Base-by-base conservation (phyloP, 148 eudicot species). In the Oxyria digyna region DNA sequence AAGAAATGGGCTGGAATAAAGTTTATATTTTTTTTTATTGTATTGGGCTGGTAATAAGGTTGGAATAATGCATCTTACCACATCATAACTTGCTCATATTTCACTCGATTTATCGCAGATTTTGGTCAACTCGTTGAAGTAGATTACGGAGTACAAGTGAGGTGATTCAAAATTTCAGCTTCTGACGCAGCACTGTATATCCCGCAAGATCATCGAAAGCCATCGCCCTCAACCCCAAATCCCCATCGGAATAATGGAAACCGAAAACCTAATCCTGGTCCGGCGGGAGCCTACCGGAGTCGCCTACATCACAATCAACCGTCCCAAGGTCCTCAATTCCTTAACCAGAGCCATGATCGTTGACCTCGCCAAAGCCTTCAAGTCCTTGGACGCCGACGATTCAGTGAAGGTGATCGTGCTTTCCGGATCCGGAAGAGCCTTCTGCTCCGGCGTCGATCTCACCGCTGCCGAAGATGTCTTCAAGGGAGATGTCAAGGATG, bases 381-480 rank as follows among this genome's bases (percentile, higher is more conserved):
- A 80, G 73, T 18, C 77, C 32, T 74, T 94, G 18, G 82, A 78
- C 73, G 64, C 77, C 32, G 93, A 94, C 62, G 81, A 82, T 0
- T 76, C 93, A 13, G 91, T 91, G 9, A 81, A 78, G 74, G 99
- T 94, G n/a, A 80, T 91, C 3, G 74, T 94, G 31, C 74, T 94
- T 1, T 83, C 92, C 52, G 97, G 99, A 15, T 62, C 87, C 70
- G 99, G 99, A 0, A 80, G 93, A 31, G 80, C 99, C 1, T 94
- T 91, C 67, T 94, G 99, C 71, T 84, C 99, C 38, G 99, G 99
- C 8, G 85, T 94, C 10, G 99, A 94, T 75, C 74, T 90, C 50
- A 94, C 87, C 35, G 78, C 97, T 42, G 97, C 99, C 3, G 97
- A 90, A 74, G 96, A 87, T 24, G 97, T 94, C 11, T 91, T 94